These are phyloP conservation scores for Sphaerulina musiva DNA, from an alignment of 2,329 filamentous ascomycete genomes.

Conservation along the genomic window DNA sequence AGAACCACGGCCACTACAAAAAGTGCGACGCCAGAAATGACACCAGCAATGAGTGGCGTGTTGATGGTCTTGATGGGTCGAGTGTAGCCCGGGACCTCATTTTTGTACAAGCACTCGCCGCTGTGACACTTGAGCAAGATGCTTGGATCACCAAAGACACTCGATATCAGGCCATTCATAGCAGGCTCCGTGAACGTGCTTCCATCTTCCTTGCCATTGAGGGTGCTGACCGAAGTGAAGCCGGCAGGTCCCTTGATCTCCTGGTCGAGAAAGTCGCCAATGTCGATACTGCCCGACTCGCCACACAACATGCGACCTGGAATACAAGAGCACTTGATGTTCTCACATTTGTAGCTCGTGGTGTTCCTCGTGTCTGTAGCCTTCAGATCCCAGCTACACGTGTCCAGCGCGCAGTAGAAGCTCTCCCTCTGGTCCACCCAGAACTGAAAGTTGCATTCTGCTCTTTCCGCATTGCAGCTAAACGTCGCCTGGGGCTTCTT, in stretches of 20 bases:
- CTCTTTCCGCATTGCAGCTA: slow-evolving; percentile 68
- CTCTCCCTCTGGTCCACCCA: slow-evolving; percentile 94
- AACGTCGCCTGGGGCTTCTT: slow-evolving; percentile 92
- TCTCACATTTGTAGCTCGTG: slow-evolving; percentile 77
- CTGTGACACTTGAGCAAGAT: slow-evolving; percentile 76
- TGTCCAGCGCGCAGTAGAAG: slow-evolving; percentile 87
- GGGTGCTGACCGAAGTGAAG: slow-evolving; percentile 62
- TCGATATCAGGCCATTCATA: slow-evolving; percentile 84
- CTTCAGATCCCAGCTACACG: slow-evolving; percentile 67
- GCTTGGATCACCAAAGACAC: slow-evolving; percentile 83
- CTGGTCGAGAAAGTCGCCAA: slow-evolving; percentile 78
- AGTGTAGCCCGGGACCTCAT: slow-evolving; percentile 85
- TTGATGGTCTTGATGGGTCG: slow-evolving; percentile 91
- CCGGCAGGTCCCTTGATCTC: slow-evolving; percentile 80
- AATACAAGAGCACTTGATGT: slow-evolving; percentile 81
- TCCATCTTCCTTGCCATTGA: slow-evolving; percentile 55
- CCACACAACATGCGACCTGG: slow-evolving; percentile 90
- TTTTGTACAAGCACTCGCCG: slow-evolving; percentile 89
- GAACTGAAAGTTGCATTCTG: slow-evolving; percentile 92
- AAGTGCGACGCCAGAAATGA: slow-evolving; percentile 78
- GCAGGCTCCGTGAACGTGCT: slow-evolving; percentile 85
- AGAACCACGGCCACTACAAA: slow-evolving; percentile 86
- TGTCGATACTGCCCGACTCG: slow-evolving; percentile 82
- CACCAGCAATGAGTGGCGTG: slow-evolving; percentile 86
- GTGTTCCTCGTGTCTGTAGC: slow-evolving; percentile 66